phyloP scores from a whole-genome alignment of 2,329 filamentous ascomycete species.

The Colletotrichum chrysophilum region DNA sequence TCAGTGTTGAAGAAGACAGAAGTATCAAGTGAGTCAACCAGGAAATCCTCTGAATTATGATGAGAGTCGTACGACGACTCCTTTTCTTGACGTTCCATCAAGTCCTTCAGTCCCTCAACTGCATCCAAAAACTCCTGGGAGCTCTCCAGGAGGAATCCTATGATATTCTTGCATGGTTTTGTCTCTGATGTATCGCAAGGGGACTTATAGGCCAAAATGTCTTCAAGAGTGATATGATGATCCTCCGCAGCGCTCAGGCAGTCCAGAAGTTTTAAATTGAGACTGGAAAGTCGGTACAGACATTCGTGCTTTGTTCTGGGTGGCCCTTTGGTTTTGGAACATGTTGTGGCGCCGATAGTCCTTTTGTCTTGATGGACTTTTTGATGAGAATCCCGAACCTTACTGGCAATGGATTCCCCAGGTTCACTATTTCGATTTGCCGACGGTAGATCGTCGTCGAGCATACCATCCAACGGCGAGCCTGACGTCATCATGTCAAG shows the following conservation, averaged over 20 bases:
- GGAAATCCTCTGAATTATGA: not conserved
- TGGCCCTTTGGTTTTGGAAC: not conserved
- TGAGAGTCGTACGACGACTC: not conserved
- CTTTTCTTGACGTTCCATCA: not conserved
- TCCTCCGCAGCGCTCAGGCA: not conserved
- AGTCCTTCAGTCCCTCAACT: not conserved
- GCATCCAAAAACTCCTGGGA: not conserved
- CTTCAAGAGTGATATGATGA: not conserved
- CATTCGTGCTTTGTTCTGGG: not conserved
- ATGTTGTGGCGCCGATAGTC: fast-evolving
- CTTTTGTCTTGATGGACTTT: not conserved
- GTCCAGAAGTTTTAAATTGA: not conserved
- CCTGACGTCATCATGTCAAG: not conserved
- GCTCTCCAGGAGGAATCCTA: not conserved
- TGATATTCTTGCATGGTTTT: not conserved
- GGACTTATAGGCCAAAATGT: not conserved
- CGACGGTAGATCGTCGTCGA: fast-evolving
- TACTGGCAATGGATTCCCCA: fast-evolving
- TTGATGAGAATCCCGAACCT: not conserved
- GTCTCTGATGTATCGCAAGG: not conserved
- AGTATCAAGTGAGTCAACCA: not conserved
- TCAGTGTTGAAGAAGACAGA: not conserved
- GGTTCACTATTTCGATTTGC: not conserved
- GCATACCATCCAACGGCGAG: not conserved
- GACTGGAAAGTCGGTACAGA: not conserved